Percentiles rank a stretch among this genome's conserved stretches.
phyloP scores from a whole-genome alignment of 306 rosid species.

The Trifolium repens region DNA sequence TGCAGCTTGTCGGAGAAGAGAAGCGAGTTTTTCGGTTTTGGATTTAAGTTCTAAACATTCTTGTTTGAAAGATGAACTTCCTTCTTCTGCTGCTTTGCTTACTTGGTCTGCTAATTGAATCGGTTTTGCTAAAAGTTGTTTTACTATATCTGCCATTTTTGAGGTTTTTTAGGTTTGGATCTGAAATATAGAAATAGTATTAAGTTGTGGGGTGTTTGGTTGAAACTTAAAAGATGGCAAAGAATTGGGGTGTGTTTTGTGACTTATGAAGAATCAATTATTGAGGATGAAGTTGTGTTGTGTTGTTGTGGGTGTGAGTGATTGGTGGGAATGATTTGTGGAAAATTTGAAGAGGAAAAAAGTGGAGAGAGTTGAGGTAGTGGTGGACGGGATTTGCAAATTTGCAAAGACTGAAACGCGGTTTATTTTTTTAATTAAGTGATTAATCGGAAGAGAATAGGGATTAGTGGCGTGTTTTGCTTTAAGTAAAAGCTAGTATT shows the following conservation, averaged over 20 bases:
- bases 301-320: background rate
- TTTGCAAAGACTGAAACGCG: background rate
- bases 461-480: too few species aligned
- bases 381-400: background rate
- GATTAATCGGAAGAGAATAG: too few species aligned
- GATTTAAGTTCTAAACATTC: slow-evolving; percentile 74
- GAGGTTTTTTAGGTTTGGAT: slow-evolving; percentile 26
- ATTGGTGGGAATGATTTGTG: background rate
- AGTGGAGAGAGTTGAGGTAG: background rate
- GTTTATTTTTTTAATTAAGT: background rate
- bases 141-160: slow-evolving; percentile 79
- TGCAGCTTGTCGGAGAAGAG: slow-evolving; percentile 86
- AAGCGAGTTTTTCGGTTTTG: slow-evolving; percentile 78
- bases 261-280: background rate
- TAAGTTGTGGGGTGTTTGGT: background rate
- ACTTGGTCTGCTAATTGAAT: slow-evolving; percentile 87
- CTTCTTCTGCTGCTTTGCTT: slow-evolving; percentile 72
- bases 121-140: slow-evolving; percentile 72
- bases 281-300: background rate
- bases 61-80: slow-evolving; percentile 60
- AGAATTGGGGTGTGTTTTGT: background rate
- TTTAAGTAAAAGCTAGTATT: too few species aligned
- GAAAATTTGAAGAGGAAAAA: background rate
- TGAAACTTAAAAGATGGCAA: background rate
- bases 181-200: background rate